phyloP scores from a whole-genome alignment of 2,329 filamentous ascomycete genomes.

The Metarhizium robertsii region DNA sequence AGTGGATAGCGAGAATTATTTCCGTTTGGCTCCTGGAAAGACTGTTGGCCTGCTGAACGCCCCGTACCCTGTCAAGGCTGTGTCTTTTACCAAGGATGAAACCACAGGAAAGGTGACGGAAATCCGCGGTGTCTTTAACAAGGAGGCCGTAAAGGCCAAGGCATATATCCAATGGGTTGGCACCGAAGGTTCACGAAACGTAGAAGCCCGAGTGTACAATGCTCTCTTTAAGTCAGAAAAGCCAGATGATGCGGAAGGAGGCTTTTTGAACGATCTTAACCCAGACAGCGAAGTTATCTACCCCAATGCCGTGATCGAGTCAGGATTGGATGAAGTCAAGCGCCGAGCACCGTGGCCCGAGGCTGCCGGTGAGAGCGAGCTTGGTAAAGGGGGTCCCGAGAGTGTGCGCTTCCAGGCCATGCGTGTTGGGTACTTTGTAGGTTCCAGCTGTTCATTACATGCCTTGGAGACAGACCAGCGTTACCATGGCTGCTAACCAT shows the following conservation, averaged over 20 bases:
- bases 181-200: slow-evolving; percentile 53
- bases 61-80: slow-evolving; percentile 62
- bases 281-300: slow-evolving; percentile 77
- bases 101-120: slow-evolving; percentile 54
- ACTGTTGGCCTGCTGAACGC: slow-evolving; percentile 65
- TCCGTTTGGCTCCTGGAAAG: slow-evolving; percentile 70
- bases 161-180: slow-evolving; percentile 86
- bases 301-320: slow-evolving; percentile 68
- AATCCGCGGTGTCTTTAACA: slow-evolving; percentile 56
- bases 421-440: slow-evolving; percentile 74
- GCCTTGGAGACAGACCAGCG: background rate
- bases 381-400: slow-evolving; percentile 55
- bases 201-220: slow-evolving; percentile 72
- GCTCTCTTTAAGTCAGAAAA: slow-evolving; percentile 80
- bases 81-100: slow-evolving; percentile 59
- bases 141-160: slow-evolving; percentile 64
- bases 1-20: slow-evolving; percentile 65
- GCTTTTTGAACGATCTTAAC: slow-evolving; percentile 78
- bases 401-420: slow-evolving; percentile 85
- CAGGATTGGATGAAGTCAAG: slow-evolving; percentile 70
- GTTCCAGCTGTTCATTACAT: slow-evolving; percentile 13
- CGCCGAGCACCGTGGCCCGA: slow-evolving; percentile 72
- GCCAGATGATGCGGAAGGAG: slow-evolving; percentile 66
- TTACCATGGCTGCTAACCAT: background rate
- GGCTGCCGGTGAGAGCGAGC: slow-evolving; percentile 59